These are phyloP conservation scores for Candida suzukii DNA, from an alignment of 805 yeast genomes.

Conservation along the genomic window DNA sequence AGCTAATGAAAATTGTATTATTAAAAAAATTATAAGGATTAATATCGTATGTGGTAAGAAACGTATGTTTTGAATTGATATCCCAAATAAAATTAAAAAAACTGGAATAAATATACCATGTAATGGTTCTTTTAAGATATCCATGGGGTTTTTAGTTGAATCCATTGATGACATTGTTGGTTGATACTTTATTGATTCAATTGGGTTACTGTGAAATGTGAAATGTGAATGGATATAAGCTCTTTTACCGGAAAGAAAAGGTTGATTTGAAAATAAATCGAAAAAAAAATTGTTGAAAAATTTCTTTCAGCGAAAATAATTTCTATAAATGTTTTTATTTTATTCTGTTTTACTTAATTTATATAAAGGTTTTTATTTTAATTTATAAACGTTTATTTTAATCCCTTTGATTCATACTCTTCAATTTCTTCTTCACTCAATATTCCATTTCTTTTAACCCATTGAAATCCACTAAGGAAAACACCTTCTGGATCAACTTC, in stretches of 20 bases:
- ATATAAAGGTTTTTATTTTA: not conserved
- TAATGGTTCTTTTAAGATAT: constrained; percentile 49
- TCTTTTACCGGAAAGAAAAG: too few relatives aligned
- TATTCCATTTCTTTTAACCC: constrained; percentile 81
- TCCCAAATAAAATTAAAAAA: constrained; percentile 53
- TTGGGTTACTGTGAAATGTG: too few relatives aligned
- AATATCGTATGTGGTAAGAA: constrained; percentile 40
- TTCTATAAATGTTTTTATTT: too few relatives aligned
- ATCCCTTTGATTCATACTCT: constrained; percentile 1
- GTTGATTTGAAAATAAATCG: too few relatives aligned
- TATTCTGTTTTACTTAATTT: not conserved
- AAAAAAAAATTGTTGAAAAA: too few relatives aligned
- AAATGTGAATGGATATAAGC: too few relatives aligned
- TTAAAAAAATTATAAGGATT: constrained; percentile 31
- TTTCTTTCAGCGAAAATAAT: too few relatives aligned
- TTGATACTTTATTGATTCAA: not conserved
- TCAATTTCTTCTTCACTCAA: constrained; percentile 25
- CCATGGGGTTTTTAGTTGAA: not conserved
- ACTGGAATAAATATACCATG: constrained; percentile 74
- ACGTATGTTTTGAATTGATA: constrained; percentile 42
- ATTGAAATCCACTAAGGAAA: constrained; percentile 66
- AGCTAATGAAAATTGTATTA: constrained; percentile 29
- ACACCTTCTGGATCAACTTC: constrained; percentile 77
- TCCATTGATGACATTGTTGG: not conserved
- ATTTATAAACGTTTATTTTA: constrained; percentile 1